These are phyloP conservation scores for Lepiota subincarnata DNA, from an alignment of 768 basidiomycete genomes.

Conservation along the genomic window DNA sequence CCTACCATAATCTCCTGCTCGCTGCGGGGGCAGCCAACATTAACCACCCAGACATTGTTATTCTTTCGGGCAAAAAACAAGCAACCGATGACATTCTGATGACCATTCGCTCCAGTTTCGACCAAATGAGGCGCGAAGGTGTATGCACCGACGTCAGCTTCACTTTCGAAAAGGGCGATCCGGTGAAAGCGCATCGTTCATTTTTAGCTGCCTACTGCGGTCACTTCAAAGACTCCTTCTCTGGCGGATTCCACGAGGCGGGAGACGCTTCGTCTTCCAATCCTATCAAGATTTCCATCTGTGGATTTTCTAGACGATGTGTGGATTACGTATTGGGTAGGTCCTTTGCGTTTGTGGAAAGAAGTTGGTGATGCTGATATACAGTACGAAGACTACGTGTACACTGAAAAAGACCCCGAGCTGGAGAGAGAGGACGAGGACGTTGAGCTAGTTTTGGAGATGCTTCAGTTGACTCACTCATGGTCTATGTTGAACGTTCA, in stretches of 20 bases:
- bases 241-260: conserved; percentile 21
- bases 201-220: conserved; percentile 33
- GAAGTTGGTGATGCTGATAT: background rate
- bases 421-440: conserved; percentile 4
- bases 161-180: conserved; percentile 18
- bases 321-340: conserved; percentile 26
- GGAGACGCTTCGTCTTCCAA: conserved; percentile 13
- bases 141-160: conserved; percentile 36
- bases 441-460: conserved; percentile 10
- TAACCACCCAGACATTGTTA: conserved; percentile 15
- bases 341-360: background rate
- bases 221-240: conserved; percentile 28
- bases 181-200: conserved; percentile 31
- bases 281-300: conserved; percentile 13
- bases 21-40: conserved; percentile 29
- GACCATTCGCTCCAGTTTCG: conserved; percentile 25
- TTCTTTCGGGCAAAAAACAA: conserved; percentile 7
- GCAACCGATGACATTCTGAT: conserved; percentile 13
- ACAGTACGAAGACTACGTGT: conserved; percentile 25
- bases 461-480: conserved; percentile 8
- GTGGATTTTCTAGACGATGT: conserved; percentile 17
- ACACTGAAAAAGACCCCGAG: conserved; percentile 20
- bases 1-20: conserved; percentile 28
- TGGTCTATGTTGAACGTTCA: conserved; percentile 9
- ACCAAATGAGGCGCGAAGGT: conserved; percentile 27